Evolutionary conservation across 257 asterid species (phyloP), one percentile per base, ranked within the genome.

Genomic region (Penstemon barbatus): DNA sequence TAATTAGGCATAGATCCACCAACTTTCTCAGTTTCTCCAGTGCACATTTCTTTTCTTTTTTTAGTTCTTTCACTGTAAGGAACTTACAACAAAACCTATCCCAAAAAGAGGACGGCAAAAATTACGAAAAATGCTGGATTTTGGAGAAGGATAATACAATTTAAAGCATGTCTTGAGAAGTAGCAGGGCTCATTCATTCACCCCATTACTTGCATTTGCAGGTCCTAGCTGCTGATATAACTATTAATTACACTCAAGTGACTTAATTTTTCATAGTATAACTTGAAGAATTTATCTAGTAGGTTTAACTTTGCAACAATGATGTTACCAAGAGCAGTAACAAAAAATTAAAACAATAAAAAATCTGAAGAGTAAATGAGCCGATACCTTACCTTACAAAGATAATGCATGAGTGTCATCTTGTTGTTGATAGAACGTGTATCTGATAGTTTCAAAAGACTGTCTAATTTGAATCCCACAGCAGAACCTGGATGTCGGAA

Each of bases 351-450:
- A 55, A 10, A 60, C 12, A 2, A 50, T 11, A 39, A 2, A 58
- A 7, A 72, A 55, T 77, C 39, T 39, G 38, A 54, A 65, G 69
- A 68, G 55, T 56, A 61, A 62, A 77, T 45, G 61, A 65, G 43
- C 10, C 49, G 69, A 71, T 76, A 76, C 80, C 84, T 75, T 84
- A 95, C 99, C 99, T 91, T 87, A 78, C 99, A 95, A 77, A 95
- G 99, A 81, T 91, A 95, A 81, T 95, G 98, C 99, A 95, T 89
- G 57, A 95, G 98, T 9, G 99, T 95, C 96, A 91, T 95, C 85
- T 84, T 91, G 77, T 70, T 91, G 82, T 89, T 95, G 67, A 93
- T 75, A 49, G 98, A 93, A 75, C 98, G 99, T 61, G 98, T 95
- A 80, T 95, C 99, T 13, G 90, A 63, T 62, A 95, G 98, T 79